Evolutionary conservation across 768 basidiomycete genomes (phyloP).

Genomic region (Pisolithus marmoratus): DNA sequence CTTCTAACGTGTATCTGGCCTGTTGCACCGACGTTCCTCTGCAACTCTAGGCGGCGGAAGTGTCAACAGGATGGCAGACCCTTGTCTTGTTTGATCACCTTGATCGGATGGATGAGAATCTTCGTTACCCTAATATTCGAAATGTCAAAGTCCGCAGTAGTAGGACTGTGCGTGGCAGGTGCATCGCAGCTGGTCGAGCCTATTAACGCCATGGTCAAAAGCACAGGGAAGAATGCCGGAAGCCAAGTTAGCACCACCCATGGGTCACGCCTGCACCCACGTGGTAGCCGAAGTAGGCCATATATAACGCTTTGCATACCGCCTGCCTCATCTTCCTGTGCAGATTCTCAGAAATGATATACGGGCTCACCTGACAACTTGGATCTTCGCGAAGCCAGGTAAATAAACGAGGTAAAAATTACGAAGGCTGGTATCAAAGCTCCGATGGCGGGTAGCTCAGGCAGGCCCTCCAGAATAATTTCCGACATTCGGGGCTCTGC

Average conservation of each 20-base stretch:
- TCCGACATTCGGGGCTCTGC: not conserved
- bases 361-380: constrained; percentile 11
- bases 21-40: constrained; percentile 56
- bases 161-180: not conserved
- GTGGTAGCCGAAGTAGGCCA: too few relatives aligned
- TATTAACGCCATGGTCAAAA: not conserved
- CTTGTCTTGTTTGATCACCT: constrained; percentile 32
- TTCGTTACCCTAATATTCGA: constrained; percentile 42
- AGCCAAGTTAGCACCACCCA: too few relatives aligned
- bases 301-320: too few relatives aligned
- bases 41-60: constrained; percentile 52
- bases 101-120: constrained; percentile 64
- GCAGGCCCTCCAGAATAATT: constrained; percentile 1
- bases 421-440: constrained; percentile 6
- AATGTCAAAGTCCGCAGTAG: constrained; percentile 22
- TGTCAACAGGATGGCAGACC: not conserved
- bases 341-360: not conserved
- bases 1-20: constrained; percentile 52
- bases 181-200: not conserved
- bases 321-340: not conserved
- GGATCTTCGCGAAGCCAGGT: constrained; percentile 8
- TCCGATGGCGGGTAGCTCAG: constrained; percentile 2
- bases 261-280: too few relatives aligned
- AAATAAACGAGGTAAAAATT: constrained; percentile 12
- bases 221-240: not conserved